Percentiles rank a stretch among this genome's conserved stretches.
phyloP scores from a whole-genome alignment of 108 stramenopile genomes.

The Fistulifera pelliculosa region DNA sequence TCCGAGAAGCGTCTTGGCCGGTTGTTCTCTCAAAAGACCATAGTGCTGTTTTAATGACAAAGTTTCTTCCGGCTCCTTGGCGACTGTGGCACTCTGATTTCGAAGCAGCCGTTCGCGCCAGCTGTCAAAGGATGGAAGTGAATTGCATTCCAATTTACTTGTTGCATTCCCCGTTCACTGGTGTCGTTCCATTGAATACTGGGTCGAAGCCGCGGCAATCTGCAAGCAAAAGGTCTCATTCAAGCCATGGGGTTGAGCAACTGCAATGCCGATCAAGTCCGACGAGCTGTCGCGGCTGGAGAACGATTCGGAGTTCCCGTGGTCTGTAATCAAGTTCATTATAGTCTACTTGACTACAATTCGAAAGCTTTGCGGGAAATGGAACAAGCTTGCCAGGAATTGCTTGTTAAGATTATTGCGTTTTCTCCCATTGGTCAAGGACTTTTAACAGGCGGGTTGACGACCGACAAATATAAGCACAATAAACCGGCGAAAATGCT shows the following conservation, averaged over 20 bases:
- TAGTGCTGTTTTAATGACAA: conserved; percentile 42
- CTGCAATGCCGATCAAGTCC: conserved; percentile 55
- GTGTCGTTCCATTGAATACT: conserved; percentile 42
- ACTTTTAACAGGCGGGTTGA: conserved; percentile 48
- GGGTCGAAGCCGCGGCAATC: conserved; percentile 39
- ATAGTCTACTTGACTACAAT: conserved; percentile 54
- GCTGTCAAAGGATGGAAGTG: conserved; percentile 38
- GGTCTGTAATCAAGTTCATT: conserved; percentile 62
- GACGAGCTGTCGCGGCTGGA: conserved; percentile 53
- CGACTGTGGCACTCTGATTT: conserved; percentile 39
- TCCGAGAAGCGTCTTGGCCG: conserved; percentile 45
- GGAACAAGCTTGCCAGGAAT: conserved; percentile 41
- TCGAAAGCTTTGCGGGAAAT: conserved; percentile 49
- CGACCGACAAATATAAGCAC: conserved; percentile 28
- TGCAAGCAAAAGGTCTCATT: conserved; percentile 61
- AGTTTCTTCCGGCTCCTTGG: conserved; percentile 64
- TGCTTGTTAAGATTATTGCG: conserved; percentile 46
- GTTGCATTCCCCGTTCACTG: conserved; percentile 63
- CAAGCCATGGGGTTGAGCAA: conserved; percentile 57
- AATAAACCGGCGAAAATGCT: conserved; percentile 66
- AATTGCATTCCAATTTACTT: conserved; percentile 46
- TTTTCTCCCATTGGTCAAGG: conserved; percentile 75
- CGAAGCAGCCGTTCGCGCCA: conserved; percentile 41
- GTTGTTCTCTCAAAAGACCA: conserved; percentile 9
- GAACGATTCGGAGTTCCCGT: conserved; percentile 44